Evolutionary conservation across 1,284 basidiomycete genomes (phyloP), one percentile per base, ranked within the genome.

Genomic region (Naganishia albida): DNA sequence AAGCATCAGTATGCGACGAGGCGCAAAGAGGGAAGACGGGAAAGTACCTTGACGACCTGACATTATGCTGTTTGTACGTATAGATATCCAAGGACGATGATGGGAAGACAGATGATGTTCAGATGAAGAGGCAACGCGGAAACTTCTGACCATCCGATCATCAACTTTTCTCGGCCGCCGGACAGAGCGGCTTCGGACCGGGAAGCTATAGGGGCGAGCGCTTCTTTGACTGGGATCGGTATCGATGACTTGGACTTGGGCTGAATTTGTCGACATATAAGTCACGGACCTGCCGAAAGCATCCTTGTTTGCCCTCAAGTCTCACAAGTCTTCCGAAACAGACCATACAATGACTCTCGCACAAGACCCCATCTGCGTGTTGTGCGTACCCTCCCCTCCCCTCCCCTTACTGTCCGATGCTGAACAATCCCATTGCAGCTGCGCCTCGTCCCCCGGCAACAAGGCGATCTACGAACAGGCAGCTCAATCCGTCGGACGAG

Each of bases 401-500:
- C 7, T 44, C 20, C 38, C 54, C 26, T 10, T 16, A 7, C n/a
- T n/a, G n/a, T 53, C 18, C 48, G 15, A 8, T 10, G 7, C 56
- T 66, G 34, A 15, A 20, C 39, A 26, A 46, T 15, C 20, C 49
- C 2, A n/a, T 55, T 25, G 3, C 62, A 77, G 76, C 74, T 93
- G 90, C 73, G 91, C 84, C 12, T 89, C 90, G 1, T 89, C 87
- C 1, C 73, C 83, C 0, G 90, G 91, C 25, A 84, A 80, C 25
- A 79, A 83, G 49, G 78, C 82, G 15, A 85, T 87, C 10, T 91
- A 85, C 75, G 78, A 81, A 23, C 77, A 82, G 15, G 89, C 90
- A n/a, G 90, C 91, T 2, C 64, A 75, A 87, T 88, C 89, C 28
- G 75, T 96, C 15, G 93, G 90, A 44, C 77, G 80, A 55, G 88